Evolutionary conservation across 1,139 yeast genomes (phyloP).

Genomic region (Arxiozyma heterogenica): DNA sequence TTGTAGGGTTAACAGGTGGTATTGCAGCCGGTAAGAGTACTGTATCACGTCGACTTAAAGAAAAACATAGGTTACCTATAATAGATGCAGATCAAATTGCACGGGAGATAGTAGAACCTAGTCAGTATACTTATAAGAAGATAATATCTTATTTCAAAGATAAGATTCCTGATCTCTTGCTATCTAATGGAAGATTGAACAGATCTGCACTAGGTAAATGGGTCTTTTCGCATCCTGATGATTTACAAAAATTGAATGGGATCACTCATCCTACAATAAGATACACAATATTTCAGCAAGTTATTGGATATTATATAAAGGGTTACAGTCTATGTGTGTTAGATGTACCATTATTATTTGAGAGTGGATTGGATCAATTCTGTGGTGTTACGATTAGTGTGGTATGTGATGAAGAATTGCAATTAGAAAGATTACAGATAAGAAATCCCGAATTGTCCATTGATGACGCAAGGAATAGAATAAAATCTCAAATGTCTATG

Average conservation of each 20-base stretch:
- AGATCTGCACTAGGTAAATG: slow-evolving; percentile 68
- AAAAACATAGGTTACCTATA: slow-evolving; percentile 46
- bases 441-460: slow-evolving; percentile 60
- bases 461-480: slow-evolving; percentile 65
- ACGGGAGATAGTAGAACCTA: slow-evolving; percentile 74
- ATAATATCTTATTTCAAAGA: slow-evolving; percentile 53
- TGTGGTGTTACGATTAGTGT: slow-evolving; percentile 73
- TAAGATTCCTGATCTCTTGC: slow-evolving; percentile 47
- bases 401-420: slow-evolving; percentile 45
- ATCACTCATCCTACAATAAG: slow-evolving; percentile 90
- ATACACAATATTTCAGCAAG: slow-evolving; percentile 50
- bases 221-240: slow-evolving; percentile 61
- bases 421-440: slow-evolving; percentile 49
- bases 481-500: slow-evolving; percentile 66
- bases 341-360: slow-evolving; percentile 87
- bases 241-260: slow-evolving; percentile 49
- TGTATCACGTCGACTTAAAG: slow-evolving; percentile 53
- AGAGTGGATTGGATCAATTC: slow-evolving; percentile 56
- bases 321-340: slow-evolving; percentile 52
- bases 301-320: slow-evolving; percentile 48
- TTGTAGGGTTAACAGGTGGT: slow-evolving; percentile 92
- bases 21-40: slow-evolving; percentile 95
- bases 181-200: slow-evolving; percentile 46
- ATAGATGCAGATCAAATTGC: slow-evolving; percentile 92
- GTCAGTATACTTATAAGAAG: slow-evolving; percentile 55